Conservation (phyloP, 1,284 basidiomycete species). For the Inonotus obliquus region DNA sequence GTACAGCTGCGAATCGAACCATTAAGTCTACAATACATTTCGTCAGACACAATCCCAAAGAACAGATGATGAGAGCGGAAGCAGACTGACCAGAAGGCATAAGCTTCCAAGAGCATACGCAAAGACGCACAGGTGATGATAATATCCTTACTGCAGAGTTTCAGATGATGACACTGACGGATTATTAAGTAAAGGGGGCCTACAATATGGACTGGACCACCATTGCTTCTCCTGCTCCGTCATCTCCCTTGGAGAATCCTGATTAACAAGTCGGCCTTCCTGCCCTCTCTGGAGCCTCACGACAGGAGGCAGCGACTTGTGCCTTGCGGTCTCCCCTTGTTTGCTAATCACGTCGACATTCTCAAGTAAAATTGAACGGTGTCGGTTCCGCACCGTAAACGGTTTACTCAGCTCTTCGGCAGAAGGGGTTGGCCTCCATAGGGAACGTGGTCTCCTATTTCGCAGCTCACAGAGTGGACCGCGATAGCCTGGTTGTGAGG, state of each 20-base stretch:
- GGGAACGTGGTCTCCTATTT: slow-evolving; percentile 10
- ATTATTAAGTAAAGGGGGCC: slow-evolving; percentile 26
- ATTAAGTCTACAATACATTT: slow-evolving; percentile 49
- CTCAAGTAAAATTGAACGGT: slow-evolving; percentile 54
- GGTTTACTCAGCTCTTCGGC: slow-evolving; percentile 36
- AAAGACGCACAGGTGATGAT: slow-evolving; percentile 53
- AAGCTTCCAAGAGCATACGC: slow-evolving; percentile 43
- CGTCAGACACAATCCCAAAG: not conserved
- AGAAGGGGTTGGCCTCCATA: slow-evolving; percentile 27
- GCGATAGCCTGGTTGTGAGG: slow-evolving; percentile 17
- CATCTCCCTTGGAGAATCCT: slow-evolving; percentile 52
- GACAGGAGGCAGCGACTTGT: slow-evolving; percentile 54
- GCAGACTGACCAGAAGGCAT: slow-evolving; percentile 50
- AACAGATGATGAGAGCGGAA: not conserved
- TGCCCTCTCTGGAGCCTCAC: slow-evolving; percentile 29
- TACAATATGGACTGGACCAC: slow-evolving; percentile 73
- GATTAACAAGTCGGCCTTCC: slow-evolving; percentile 22
- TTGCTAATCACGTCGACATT: slow-evolving; percentile 47
- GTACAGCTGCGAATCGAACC: slow-evolving; percentile 50
- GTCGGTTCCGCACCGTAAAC: slow-evolving; percentile 33
- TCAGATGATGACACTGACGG: not conserved
- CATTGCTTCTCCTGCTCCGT: slow-evolving; percentile 52
- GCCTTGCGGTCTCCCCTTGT: slow-evolving; percentile 40
- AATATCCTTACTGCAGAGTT: slow-evolving; percentile 65
- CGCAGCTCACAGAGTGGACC: slow-evolving; percentile 1